Evolutionary conservation across 768 basidiomycete species (phyloP), one percentile per base, ranked within the genome.

Genomic region (Russula brevipes): DNA sequence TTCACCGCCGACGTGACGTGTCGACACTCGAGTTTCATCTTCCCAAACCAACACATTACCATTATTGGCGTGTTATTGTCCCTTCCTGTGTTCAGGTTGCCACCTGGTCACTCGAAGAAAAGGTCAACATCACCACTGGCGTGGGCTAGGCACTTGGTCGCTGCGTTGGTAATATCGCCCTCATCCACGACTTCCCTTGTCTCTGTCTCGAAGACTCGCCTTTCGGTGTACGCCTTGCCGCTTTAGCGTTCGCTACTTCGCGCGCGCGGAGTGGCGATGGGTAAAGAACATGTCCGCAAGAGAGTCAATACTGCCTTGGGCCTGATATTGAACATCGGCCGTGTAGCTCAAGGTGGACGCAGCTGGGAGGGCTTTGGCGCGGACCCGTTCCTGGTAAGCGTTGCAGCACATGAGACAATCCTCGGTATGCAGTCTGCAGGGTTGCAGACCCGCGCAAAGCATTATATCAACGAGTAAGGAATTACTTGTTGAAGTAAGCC

Each of bases 311-410:
- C 95, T 54, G 87, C 85, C 10, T 80, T 94, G 3, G 78, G 81
- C 31, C 82, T 91, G 0, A 90, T 90, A 87, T 93, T 91, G 85
- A 93, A 94, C 72, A 82, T 95, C 78, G 89, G 87, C 4, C 83
- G 89, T 16, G 74, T 86, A 19, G 85, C 88, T 3, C 79, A 82
- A 66, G 91, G 88, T 10, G 94, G 94, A n/a, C 79, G 94, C 33
- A 93, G 94, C 73, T 96, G 91, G 91, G 94, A 96, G 79, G 91
- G 91, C n/a, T 94, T 93, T 63, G 93, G 94, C 36, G 91, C 82
- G 10, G 94, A 96, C 72, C 94, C 94, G 0, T 96, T 85, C 76
- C 77, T 96, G 16, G 69, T 82, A 24, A 93, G 94, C 14, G 91
- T 91, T 70, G 77, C 80, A 1, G 82, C 86, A 4, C 87, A 84